Evolutionary conservation across 768 basidiomycete species (phyloP), one percentile per base, ranked within the genome.

Genomic region (Amanita exitialis): DNA sequence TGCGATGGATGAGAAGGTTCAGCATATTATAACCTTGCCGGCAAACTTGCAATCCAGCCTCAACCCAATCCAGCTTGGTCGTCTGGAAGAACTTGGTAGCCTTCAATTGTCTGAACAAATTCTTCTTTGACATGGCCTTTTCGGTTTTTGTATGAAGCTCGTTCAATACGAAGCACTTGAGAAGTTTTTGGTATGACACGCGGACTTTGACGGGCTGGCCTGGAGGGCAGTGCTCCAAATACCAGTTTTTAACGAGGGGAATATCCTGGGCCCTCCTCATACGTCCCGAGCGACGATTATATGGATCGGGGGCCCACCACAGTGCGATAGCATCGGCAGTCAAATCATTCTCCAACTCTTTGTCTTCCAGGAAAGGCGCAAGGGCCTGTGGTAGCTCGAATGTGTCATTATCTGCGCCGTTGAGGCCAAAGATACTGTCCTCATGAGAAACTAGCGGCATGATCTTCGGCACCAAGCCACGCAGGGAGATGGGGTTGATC

Each of bases 81-180:
- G 90, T 91, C 74, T 98, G 96, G 83, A 99, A 99, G 71, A 99
- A 99, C 69, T 98, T 98, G 52, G 96, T 99, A n/a, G 90, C 86
- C 69, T 97, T 98, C 52, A 93, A 74, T 62, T 93, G 90, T 39
- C 91, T 78, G 79, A 99, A 98, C 45, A 98, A 64, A 62, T 94
- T 96, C 72, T 95, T 92, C 81, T 95, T 98, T 56, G 90, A 86
- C 89, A 96, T 95, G 6, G 96, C 86, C 68, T 96, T 98, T 66
- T 96, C 93, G 4, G 84, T 77, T 42, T 89, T 76, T 49, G 84
- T 84, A 61, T 89, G 83, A 39, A 99, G 75, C 66, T 94, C 92
- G 64, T 99, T 99, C 58, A 98, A 75, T 15, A 99, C 96, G 66
- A 77, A 98, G 63, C 87, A 86, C 67, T 99, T 99, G 53, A 95